phyloP scores from a whole-genome alignment of 2,329 filamentous ascomycete species.

The Diaporthe vaccinii region DNA sequence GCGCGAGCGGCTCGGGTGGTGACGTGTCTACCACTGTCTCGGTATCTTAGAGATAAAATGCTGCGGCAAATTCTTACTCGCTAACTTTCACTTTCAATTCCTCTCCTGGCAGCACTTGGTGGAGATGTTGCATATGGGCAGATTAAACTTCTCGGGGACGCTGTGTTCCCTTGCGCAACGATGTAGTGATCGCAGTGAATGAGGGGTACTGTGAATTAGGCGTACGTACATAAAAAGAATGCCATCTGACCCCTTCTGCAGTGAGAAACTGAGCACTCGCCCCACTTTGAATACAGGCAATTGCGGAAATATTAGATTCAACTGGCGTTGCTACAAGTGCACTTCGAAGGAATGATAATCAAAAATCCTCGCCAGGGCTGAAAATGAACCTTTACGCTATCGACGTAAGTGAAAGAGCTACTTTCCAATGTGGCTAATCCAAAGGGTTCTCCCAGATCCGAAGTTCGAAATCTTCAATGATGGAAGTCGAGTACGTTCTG shows the following conservation, averaged over 20 bases:
- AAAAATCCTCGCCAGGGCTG: neutral
- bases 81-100: neutral
- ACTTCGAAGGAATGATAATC: too few relatives aligned
- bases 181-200: too few relatives aligned
- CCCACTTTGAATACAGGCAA: neutral
- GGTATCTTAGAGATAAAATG: neutral
- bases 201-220: neutral
- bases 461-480: neutral
- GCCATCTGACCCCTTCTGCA: neutral
- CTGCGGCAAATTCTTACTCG: neutral
- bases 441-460: constrained; percentile 5
- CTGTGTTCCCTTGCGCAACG: too few relatives aligned
- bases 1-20: neutral
- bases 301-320: neutral
- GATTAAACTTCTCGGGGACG: too few relatives aligned
- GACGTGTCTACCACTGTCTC: neutral
- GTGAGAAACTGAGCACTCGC: neutral
- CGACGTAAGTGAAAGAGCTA: too few relatives aligned
- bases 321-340: too few relatives aligned
- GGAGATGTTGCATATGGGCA: too few relatives aligned
- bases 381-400: accelerated
- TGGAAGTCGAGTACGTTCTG: neutral
- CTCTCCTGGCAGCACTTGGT: neutral
- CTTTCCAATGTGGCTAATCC: neutral
- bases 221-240: neutral